Base-by-base conservation (phyloP, 2,329 filamentous ascomycete species). In the Chaetomiaceae sp. region DNA sequence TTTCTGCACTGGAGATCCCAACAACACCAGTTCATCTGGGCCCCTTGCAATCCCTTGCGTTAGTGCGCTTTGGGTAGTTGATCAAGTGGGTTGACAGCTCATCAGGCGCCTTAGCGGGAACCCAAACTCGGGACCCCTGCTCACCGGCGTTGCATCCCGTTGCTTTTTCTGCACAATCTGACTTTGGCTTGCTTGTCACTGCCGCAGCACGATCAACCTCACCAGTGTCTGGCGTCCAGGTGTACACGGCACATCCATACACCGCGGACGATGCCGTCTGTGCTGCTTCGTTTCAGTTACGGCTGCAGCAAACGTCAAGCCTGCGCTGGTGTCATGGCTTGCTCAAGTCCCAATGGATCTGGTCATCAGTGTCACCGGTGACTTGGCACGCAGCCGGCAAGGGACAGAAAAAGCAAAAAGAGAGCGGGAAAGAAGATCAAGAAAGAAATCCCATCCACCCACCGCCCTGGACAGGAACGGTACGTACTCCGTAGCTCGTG, bases 331-430 rank as follows among this genome's bases (percentile, higher is more conserved):
- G 59, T 46, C 62, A 60, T 63, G 57, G 59, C 59, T 47, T 43
- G 44, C 40, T 48, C 45, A 40, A 54, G 39, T 56, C 54, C 57
- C 57, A 58, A 59, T 56, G 59, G 54, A 59, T 54, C 42, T 56
- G 40, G 48, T 50, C 53, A 53, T 50, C 44, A 55, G 61, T 60
- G 54, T 48, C 57, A 62, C 58, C 15, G 45, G 51, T 63, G 59
- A 62, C 57, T 59, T 62, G 61, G 64, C 63, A 58, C 54, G 44
- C 44, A 57, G 47, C 46, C 47, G 53, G 42, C 52, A 40, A 55
- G 25, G 42, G 54, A 45, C 59, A 37, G 47, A 51, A 31, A 53
- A 53, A 48, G 51, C 40, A 33, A 42, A 55, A 40, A 43, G 47
- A 49, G 43, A 36, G 20, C 12, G 40, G 34, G 47, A 48, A 23